Evolutionary conservation across 129 eudicot genomes (phyloP).

Genomic region (Solidago caesia): DNA sequence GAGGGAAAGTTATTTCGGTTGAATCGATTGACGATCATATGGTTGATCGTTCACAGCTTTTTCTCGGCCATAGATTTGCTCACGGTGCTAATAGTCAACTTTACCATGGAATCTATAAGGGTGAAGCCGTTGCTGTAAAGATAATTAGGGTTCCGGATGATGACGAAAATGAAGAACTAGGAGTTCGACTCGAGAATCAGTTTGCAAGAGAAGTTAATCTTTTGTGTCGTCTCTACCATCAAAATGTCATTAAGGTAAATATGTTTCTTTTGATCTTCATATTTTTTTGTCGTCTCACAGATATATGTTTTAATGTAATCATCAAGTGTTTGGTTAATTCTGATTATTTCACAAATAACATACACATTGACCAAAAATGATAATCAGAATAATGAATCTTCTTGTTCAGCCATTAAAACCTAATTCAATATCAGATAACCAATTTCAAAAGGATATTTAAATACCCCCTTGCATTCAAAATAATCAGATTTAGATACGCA

Average conservation of each 20-base stretch:
- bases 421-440: not conserved
- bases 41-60: conserved; percentile 83
- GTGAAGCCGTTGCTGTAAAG: conserved; percentile 82
- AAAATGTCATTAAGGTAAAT: conserved; percentile 32
- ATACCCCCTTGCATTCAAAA: too few species aligned
- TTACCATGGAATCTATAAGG: conserved; percentile 78
- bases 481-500: too few species aligned
- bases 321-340: not conserved
- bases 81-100: conserved; percentile 93
- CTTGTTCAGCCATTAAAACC: not conserved
- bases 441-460: too few species aligned
- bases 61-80: conserved; percentile 84
- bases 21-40: conserved; percentile 63
- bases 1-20: conserved; percentile 76
- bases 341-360: not conserved
- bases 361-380: not conserved
- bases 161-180: conserved; percentile 71
- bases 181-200: conserved; percentile 73
- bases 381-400: not conserved
- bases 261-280: not conserved
- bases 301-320: not conserved
- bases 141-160: conserved; percentile 79
- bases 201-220: conserved; percentile 72
- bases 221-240: conserved; percentile 75
- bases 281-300: not conserved